Evolutionary conservation across 495 filamentous ascomycete species (phyloP).

Genomic region (Stereocaulon alpinum): DNA sequence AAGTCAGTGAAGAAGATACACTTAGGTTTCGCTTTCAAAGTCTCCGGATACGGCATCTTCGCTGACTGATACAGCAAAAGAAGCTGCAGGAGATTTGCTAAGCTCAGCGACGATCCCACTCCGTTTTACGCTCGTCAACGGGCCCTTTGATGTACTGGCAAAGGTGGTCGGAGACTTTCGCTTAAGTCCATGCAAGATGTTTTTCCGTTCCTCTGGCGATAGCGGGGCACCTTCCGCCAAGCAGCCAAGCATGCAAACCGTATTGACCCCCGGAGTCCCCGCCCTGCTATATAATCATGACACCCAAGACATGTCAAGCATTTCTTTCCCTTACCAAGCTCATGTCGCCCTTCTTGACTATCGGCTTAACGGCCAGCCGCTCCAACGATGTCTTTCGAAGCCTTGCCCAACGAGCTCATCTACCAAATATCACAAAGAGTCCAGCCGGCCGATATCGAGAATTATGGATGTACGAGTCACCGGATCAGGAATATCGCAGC

Average conservation of each 20-base stretch:
- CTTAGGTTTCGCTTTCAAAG: slow-evolving; percentile 56
- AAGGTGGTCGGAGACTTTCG: background rate
- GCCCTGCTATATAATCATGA: background rate
- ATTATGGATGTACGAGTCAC: slow-evolving; percentile 10
- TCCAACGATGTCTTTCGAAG: slow-evolving; percentile 13
- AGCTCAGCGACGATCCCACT: no score
- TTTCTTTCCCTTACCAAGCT: background rate
- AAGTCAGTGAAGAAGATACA: slow-evolving; percentile 98
- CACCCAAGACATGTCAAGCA: background rate
- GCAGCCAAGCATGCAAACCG: slow-evolving; percentile 4
- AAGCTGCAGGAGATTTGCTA: background rate
- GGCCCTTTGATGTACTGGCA: background rate
- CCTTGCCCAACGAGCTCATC: slow-evolving; percentile 16
- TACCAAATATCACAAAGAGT: slow-evolving; percentile 16
- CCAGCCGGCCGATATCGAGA: slow-evolving; percentile 16
- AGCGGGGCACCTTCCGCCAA: slow-evolving; percentile 1
- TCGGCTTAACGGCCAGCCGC: background rate
- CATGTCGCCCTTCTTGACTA: background rate
- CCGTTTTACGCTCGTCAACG: background rate
- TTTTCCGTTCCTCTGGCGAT: background rate
- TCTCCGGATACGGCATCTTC: slow-evolving; percentile 25
- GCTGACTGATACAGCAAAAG: background rate
- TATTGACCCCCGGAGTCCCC: background rate
- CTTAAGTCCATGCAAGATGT: background rate
- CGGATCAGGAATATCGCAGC: slow-evolving; percentile 10